phyloP scores from a whole-genome alignment of 768 basidiomycete genomes.

The Chlorophyllum brunneum region DNA sequence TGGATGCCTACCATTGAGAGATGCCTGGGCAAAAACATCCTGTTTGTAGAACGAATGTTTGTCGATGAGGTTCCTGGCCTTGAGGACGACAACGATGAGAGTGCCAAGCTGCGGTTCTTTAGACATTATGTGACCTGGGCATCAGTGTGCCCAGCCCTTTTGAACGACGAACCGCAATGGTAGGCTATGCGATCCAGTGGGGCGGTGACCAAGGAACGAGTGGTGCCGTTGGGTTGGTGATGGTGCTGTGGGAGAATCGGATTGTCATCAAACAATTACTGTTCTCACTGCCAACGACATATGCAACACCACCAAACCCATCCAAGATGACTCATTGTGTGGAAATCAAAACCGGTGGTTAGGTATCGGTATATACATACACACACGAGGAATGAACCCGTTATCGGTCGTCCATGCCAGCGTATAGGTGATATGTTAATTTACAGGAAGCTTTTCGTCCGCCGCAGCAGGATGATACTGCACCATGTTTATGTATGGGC shows the following conservation, averaged over 20 bases:
- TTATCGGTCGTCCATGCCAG: too few relatives aligned
- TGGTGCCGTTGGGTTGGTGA: too few relatives aligned
- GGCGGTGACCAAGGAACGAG: too few relatives aligned
- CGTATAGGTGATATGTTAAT: background rate
- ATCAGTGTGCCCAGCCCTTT: slow-evolving; percentile 13
- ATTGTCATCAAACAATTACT: too few relatives aligned
- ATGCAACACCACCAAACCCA: too few relatives aligned
- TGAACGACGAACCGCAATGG: background rate
- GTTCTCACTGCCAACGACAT: too few relatives aligned
- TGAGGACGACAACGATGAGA: slow-evolving; percentile 79
- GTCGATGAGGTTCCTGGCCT: slow-evolving; percentile 79
- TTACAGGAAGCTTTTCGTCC: slow-evolving; percentile 3
- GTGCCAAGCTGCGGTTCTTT: slow-evolving; percentile 65
- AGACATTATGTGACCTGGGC: slow-evolving; percentile 22
- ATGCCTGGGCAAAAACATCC: slow-evolving; percentile 75
- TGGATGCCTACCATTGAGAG: slow-evolving; percentile 42
- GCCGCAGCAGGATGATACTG: slow-evolving; percentile 34
- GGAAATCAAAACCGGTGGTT: too few relatives aligned
- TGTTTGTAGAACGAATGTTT: slow-evolving; percentile 88
- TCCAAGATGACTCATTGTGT: too few relatives aligned
- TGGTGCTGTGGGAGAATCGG: too few relatives aligned
- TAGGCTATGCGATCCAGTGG: background rate
- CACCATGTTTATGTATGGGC: slow-evolving; percentile 50
- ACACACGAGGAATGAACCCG: background rate
- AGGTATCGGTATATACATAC: too few relatives aligned